phyloP scores from a whole-genome alignment of 2,329 filamentous ascomycete species.

The Aspergillus tubingensis region DNA sequence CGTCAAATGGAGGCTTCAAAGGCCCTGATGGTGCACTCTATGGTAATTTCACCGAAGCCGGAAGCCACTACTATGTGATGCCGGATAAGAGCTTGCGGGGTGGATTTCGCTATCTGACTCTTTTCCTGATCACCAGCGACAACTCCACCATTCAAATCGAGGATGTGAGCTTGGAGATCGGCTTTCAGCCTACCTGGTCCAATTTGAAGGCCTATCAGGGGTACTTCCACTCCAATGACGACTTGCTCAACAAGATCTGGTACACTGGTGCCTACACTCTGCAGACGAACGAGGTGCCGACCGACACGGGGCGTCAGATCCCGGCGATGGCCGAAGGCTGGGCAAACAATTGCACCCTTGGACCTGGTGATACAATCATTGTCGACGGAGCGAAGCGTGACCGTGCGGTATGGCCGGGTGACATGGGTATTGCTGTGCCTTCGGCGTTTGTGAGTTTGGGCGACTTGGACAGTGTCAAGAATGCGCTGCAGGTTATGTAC shows the following conservation, averaged over 20 bases:
- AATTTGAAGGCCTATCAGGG: constrained; percentile 56
- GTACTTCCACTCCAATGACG: constrained; percentile 55
- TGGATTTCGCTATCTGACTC: constrained; percentile 49
- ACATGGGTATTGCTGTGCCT: constrained; percentile 54
- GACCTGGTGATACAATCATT: constrained; percentile 45
- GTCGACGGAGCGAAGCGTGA: constrained; percentile 49
- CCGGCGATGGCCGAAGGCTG: constrained; percentile 36
- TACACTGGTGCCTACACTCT: constrained; percentile 58
- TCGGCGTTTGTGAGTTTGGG: constrained; percentile 47
- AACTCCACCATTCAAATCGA: constrained; percentile 40
- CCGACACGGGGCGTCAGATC: constrained; percentile 40
- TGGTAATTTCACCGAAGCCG: constrained; percentile 36
- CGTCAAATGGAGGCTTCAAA: constrained; percentile 49
- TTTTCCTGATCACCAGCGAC: constrained; percentile 39
- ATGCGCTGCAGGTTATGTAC: constrained; percentile 52
- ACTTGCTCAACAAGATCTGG: constrained; percentile 59
- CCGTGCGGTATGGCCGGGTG: constrained; percentile 50
- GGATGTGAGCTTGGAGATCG: constrained; percentile 47
- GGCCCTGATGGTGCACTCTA: constrained; percentile 49
- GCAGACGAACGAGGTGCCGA: constrained; percentile 48
- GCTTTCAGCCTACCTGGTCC: constrained; percentile 54
- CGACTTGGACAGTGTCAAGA: constrained; percentile 50
- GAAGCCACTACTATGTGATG: constrained; percentile 41
- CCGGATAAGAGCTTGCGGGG: constrained; percentile 43
- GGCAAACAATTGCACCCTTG: constrained; percentile 44